phyloP scores from a whole-genome alignment of 352 stramenopile genomes.

The Aphanomyces stellatus region DNA sequence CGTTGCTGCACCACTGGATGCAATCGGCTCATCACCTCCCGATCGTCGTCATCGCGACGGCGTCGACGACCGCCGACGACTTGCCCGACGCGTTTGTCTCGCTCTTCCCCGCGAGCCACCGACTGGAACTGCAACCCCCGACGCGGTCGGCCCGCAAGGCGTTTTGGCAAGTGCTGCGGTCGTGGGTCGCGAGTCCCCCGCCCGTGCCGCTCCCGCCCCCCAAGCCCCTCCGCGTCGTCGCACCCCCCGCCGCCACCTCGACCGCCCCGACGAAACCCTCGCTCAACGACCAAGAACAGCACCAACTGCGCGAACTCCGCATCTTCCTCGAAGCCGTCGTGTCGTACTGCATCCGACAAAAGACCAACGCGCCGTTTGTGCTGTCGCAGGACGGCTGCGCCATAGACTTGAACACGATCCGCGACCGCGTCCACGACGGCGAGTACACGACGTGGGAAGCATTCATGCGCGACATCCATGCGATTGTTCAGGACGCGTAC shows the following conservation, averaged over 20 bases:
- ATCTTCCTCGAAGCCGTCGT: constrained; percentile 83
- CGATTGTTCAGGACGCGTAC: constrained; percentile 84
- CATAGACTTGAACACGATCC: constrained; percentile 86
- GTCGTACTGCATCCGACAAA: constrained; percentile 69
- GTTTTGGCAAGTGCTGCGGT: constrained; percentile 47
- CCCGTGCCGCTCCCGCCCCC: constrained; percentile 14
- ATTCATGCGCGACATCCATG: constrained; percentile 82
- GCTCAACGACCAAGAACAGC: constrained; percentile 61
- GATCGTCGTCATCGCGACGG: constrained; percentile 69
- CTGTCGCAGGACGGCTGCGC: constrained; percentile 59
- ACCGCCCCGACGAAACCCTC: constrained; percentile 32
- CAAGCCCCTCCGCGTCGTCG: constrained; percentile 34
- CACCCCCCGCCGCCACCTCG: constrained; percentile 47
- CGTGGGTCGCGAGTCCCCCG: neutral
- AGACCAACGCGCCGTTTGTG: constrained; percentile 56
- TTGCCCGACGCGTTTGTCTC: constrained; percentile 44
- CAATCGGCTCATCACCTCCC: constrained; percentile 58
- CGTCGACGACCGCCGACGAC: constrained; percentile 32
- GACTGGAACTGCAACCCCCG: constrained; percentile 31
- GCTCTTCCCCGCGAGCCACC: constrained; percentile 31
- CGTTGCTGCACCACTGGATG: constrained; percentile 56
- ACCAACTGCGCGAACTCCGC: constrained; percentile 78
- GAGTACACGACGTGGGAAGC: constrained; percentile 85
- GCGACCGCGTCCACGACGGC: constrained; percentile 81
- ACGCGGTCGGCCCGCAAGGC: constrained; percentile 25